Conservation (phyloP, 257 asterid genomes). For the Petunia axillaris region DNA sequence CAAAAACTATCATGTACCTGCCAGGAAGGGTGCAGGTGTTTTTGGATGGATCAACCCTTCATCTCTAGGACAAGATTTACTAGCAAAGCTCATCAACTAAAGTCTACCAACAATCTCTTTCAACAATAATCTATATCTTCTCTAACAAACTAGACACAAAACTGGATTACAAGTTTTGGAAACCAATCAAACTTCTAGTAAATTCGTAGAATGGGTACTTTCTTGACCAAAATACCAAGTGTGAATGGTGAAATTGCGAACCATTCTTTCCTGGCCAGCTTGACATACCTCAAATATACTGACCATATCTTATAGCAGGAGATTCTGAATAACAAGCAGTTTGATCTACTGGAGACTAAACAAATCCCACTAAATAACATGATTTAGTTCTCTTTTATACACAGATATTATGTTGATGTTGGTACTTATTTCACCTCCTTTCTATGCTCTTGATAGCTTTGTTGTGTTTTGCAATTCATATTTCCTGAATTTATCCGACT, state of each 20-base stretch:
- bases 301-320: not conserved
- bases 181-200: not conserved
- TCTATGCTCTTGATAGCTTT: not conserved
- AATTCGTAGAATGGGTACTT: not conserved
- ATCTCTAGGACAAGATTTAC: not conserved
- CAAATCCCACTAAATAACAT: not conserved
- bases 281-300: not conserved
- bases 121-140: not conserved
- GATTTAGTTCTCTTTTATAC: not conserved
- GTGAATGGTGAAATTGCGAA: not conserved
- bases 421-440: not conserved
- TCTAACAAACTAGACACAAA: not conserved
- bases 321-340: not conserved
- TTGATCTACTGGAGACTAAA: not conserved
- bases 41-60: not conserved
- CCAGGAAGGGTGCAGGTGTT: not conserved
- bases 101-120: not conserved
- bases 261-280: not conserved
- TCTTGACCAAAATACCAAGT: not conserved
- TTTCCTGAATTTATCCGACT: not conserved
- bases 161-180: not conserved
- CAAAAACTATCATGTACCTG: not conserved
- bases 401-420: not conserved
- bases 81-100: not conserved
- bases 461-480: constrained; percentile 2